Percentiles rank a stretch among this genome's conserved stretches.
Evolutionary conservation across 345 rosid species (phyloP).

Genomic region (Ricinus communis): DNA sequence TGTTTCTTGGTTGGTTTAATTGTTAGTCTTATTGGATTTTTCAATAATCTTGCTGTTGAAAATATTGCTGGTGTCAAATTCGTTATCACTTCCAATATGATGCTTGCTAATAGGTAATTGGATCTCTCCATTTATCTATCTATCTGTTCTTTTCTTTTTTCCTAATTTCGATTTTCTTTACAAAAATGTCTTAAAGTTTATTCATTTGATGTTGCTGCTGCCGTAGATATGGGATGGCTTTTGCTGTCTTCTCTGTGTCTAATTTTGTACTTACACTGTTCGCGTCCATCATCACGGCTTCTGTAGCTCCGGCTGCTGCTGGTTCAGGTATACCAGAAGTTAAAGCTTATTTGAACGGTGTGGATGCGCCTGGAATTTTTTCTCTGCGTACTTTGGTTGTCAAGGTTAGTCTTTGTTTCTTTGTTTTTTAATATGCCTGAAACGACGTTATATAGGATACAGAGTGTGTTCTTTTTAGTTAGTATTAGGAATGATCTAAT

Average conservation of each 20-base stretch:
- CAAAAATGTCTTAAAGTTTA: too few species aligned
- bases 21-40: conserved; percentile 78
- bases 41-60: conserved; percentile 84
- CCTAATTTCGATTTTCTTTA: too few species aligned
- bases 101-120: conserved; percentile 55
- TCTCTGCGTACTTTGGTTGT: conserved; percentile 64
- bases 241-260: conserved; percentile 60
- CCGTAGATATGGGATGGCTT: conserved; percentile 66
- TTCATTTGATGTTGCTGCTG: not conserved
- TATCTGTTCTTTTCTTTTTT: too few species aligned
- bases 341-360: conserved; percentile 92
- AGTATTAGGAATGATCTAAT: too few species aligned
- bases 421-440: too few species aligned
- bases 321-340: conserved; percentile 98
- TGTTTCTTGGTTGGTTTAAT: conserved; percentile 65
- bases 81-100: conserved; percentile 87
- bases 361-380: conserved; percentile 83
- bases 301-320: conserved; percentile 76
- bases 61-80: conserved; percentile 84
- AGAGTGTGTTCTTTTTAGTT: too few species aligned
- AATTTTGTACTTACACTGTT: conserved; percentile 72
- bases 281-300: conserved; percentile 63
- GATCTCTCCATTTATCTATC: not conserved
- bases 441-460: too few species aligned
- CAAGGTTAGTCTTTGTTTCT: conserved; percentile 44